A percentile compares a stretch with the other conserved stretches of the same genome.
These are phyloP conservation scores for Alternaria postmessia DNA, from an alignment of 2,329 filamentous ascomycete species.

Conservation along the genomic window DNA sequence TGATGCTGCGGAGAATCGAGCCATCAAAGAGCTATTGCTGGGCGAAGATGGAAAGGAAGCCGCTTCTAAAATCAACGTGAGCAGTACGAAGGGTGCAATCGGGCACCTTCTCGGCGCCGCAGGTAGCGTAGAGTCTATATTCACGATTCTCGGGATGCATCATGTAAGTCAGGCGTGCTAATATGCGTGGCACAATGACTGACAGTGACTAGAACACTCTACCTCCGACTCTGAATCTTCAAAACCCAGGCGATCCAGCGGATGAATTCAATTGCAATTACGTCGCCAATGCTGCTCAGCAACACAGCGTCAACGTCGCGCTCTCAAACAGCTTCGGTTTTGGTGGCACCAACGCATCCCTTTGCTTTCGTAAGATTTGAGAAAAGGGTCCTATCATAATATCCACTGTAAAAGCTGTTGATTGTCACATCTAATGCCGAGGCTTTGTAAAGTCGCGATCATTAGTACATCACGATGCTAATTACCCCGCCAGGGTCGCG, in stretches of 20 bases:
- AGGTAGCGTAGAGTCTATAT: conserved; percentile 88
- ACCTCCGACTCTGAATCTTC: conserved; percentile 87
- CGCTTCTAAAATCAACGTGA: conserved; percentile 76
- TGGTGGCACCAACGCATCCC: conserved; percentile 90
- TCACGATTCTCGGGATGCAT: conserved; percentile 79
- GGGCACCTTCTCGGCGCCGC: conserved; percentile 92
- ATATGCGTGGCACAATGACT: conserved; percentile 9
- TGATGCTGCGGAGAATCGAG: conserved; percentile 85
- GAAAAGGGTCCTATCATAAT: background rate
- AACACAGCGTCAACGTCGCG: conserved; percentile 74
- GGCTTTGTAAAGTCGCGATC: conserved; percentile 4
- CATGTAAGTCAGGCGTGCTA: conserved; percentile 68
- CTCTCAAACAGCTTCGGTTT: conserved; percentile 98
- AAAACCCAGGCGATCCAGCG: conserved; percentile 65
- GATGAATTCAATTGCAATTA: conserved; percentile 83
- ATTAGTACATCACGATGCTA: conserved; percentile 27
- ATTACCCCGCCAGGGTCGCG: conserved; percentile 25
- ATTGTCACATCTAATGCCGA: background rate
- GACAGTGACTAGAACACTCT: conserved; percentile 68
- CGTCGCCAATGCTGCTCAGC: conserved; percentile 74
- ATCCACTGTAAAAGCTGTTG: background rate
- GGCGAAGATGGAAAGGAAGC: conserved; percentile 71
- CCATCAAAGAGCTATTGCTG: conserved; percentile 79
- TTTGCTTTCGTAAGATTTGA: conserved; percentile 71
- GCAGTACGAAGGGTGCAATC: conserved; percentile 91